Conservation (phyloP, 1,284 basidiomycete genomes). For the Inonotus obliquus region DNA sequence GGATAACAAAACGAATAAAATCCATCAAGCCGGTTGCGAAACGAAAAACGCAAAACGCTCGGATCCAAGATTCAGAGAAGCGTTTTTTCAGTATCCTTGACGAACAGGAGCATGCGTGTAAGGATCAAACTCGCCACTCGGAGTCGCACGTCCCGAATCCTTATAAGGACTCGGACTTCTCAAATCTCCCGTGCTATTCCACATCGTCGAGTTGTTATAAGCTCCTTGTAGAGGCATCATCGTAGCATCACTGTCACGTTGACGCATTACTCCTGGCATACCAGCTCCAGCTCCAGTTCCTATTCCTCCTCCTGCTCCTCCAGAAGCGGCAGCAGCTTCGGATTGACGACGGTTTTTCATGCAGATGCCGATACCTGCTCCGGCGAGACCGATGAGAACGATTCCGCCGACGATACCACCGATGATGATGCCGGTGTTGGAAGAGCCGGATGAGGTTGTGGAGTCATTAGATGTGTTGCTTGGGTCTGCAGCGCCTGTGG, state of each 20-base stretch:
- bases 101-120: constrained; percentile 12
- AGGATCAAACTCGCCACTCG: constrained; percentile 16
- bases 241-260: constrained; percentile 16
- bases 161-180: constrained; percentile 15
- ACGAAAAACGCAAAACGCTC: neutral
- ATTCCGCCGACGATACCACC: constrained; percentile 49
- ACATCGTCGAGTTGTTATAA: constrained; percentile 6
- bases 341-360: constrained; percentile 42
- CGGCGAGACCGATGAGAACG: constrained; percentile 43
- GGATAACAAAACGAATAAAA: too few relatives aligned
- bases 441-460: constrained; percentile 9
- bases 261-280: constrained; percentile 8
- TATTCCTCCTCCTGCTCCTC: neutral
- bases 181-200: constrained; percentile 9
- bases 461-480: constrained; percentile 23
- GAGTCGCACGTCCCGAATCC: constrained; percentile 10
- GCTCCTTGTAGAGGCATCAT: constrained; percentile 12
- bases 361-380: constrained; percentile 43
- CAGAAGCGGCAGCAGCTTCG: constrained; percentile 15
- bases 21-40: neutral
- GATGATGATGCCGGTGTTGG: constrained; percentile 41
- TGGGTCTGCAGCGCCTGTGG: constrained; percentile 34
- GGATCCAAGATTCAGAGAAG: neutral
- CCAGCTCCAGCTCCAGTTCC: too few relatives aligned
- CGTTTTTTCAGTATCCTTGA: neutral